Evolutionary conservation across 441 rosid genomes (phyloP).

Genomic region (Sinapis alba): DNA sequence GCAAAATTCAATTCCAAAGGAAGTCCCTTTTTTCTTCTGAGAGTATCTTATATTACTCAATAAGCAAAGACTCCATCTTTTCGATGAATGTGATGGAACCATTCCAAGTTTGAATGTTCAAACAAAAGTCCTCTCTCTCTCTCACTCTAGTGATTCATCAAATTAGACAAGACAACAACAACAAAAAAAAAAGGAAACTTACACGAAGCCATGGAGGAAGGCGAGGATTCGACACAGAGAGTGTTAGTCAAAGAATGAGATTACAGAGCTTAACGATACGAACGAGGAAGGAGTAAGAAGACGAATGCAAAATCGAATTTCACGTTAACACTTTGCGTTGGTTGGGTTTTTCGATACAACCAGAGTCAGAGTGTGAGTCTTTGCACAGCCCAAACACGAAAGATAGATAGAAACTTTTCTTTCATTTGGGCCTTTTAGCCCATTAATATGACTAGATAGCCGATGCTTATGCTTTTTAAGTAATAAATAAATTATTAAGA

Average conservation of each 20-base stretch:
- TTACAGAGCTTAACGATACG: conserved; percentile 19
- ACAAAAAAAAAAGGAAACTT: conserved; percentile 40
- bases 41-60: background rate
- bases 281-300: conserved; percentile 26
- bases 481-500: too few species aligned
- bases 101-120: background rate
- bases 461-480: too few species aligned
- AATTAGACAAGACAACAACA: background rate
- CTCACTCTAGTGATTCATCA: background rate
- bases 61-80: background rate
- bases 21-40: conserved; percentile 15
- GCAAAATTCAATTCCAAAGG: conserved; percentile 11
- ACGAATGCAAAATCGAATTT: conserved; percentile 20
- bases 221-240: background rate
- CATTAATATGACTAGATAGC: background rate
- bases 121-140: conserved; percentile 9
- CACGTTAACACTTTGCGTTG: conserved; percentile 29
- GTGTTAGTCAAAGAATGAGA: conserved; percentile 10
- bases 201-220: conserved; percentile 66
- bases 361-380: too few species aligned
- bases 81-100: background rate
- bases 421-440: background rate
- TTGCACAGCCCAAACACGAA: too few species aligned
- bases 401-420: background rate
- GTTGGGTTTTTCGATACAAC: conserved; percentile 27